Conservation (phyloP, 1,139 yeast species). For the Suhomyces anneliseae region DNA sequence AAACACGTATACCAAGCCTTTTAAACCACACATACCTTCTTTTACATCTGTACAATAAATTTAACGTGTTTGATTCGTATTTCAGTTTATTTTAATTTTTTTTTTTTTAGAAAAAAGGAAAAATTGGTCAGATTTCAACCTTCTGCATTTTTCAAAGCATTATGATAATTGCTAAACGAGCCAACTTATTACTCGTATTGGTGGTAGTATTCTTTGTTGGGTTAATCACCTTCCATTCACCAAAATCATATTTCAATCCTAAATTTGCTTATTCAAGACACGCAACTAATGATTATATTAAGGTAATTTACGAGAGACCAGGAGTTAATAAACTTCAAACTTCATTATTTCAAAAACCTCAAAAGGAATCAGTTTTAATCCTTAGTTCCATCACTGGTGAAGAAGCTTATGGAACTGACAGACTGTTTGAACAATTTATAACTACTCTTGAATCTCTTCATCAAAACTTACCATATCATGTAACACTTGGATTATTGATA, state of each 20-base stretch:
- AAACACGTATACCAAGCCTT: no score
- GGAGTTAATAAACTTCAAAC: neutral
- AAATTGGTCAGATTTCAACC: no score
- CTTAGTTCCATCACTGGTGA: conserved; percentile 19
- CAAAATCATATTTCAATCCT: neutral
- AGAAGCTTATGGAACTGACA: conserved; percentile 30
- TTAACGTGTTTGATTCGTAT: no score
- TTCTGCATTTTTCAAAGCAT: no score
- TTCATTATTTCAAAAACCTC: neutral
- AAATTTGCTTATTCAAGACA: neutral
- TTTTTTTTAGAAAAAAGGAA: no score
- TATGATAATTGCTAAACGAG: conserved; percentile 1
- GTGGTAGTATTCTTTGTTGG: neutral
- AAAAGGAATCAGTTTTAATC: conserved; percentile 1
- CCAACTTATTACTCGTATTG: neutral
- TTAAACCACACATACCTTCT: no score
- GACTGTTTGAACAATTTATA: conserved; percentile 25
- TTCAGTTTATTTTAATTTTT: no score
- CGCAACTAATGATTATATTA: conserved; percentile 1
- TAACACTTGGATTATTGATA: conserved; percentile 33
- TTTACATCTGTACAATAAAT: no score
- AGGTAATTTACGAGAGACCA: neutral
- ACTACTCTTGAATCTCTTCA: conserved; percentile 20
- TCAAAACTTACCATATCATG: conserved; percentile 15
- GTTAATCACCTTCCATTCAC: neutral